phyloP scores from a whole-genome alignment of 176 grass and related monocot species.

The Aegilops bicornis region DNA sequence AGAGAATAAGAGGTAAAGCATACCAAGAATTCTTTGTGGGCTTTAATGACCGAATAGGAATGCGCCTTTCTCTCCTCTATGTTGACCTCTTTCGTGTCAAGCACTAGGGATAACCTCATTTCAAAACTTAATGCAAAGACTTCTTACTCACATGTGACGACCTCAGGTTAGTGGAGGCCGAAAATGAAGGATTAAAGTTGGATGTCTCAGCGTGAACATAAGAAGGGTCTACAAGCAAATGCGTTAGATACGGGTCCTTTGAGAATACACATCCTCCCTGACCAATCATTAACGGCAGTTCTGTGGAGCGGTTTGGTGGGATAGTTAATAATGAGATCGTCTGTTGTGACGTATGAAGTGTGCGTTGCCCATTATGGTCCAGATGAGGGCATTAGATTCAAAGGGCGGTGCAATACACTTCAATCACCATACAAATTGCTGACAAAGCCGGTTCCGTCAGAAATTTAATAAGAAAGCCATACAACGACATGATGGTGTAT shows the following conservation, averaged over 20 bases:
- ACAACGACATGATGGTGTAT: background rate
- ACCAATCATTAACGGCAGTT: background rate
- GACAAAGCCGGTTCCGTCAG: background rate
- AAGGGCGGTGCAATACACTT: background rate
- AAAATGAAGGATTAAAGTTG: constrained; percentile 12
- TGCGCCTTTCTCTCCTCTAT: constrained; percentile 4
- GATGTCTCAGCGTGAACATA: background rate
- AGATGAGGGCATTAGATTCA: background rate
- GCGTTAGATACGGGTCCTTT: background rate
- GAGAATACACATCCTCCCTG: background rate
- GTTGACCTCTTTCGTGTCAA: constrained; percentile 35
- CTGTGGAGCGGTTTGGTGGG: background rate
- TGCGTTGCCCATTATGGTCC: background rate
- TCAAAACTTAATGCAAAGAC: constrained; percentile 20
- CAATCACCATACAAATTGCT: constrained; percentile 15
- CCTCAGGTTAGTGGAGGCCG: constrained; percentile 19
- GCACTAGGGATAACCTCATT: constrained; percentile 6
- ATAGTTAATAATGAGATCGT: background rate
- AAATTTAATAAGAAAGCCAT: constrained; percentile 13
- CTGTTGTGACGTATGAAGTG: background rate
- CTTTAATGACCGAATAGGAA: constrained; percentile 9
- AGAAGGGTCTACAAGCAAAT: background rate
- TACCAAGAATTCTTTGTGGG: constrained; percentile 4
- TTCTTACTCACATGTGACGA: constrained; percentile 24
- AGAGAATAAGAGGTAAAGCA: constrained; percentile 27